A percentile compares a stretch with the other conserved stretches of the same genome.
Conservation (phyloP, 768 basidiomycete genomes). For the Pleurotus citrinopileatus region DNA sequence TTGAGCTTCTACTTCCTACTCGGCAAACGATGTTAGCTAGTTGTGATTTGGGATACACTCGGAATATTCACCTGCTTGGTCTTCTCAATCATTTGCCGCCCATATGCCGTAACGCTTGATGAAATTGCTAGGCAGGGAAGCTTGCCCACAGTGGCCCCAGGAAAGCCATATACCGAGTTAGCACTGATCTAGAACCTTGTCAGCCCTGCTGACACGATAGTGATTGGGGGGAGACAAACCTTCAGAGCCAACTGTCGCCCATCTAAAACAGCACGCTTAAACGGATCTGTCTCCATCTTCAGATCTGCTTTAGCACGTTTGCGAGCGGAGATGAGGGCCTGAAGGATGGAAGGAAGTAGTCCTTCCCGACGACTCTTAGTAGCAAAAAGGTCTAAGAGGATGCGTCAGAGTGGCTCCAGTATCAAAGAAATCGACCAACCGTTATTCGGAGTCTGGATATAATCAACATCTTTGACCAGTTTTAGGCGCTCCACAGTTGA, state of each 20-base stretch:
- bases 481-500: slow-evolving; percentile 70
- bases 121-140: slow-evolving; percentile 95
- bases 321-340: slow-evolving; percentile 90
- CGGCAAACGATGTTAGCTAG: not conserved
- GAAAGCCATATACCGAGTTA: slow-evolving; percentile 99
- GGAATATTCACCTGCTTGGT: slow-evolving; percentile 73
- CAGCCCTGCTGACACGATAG: not conserved
- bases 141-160: slow-evolving; percentile 96
- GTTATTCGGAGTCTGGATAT: slow-evolving; percentile 93
- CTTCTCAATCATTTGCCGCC: slow-evolving; percentile 98
- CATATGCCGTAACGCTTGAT: slow-evolving; percentile 92
- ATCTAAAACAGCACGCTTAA: slow-evolving; percentile 95
- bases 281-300: slow-evolving; percentile 96
- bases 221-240: slow-evolving; percentile 35
- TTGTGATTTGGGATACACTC: not conserved
- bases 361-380: slow-evolving; percentile 77
- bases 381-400: slow-evolving; percentile 74
- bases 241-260: slow-evolving; percentile 97
- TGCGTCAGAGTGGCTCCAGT: not conserved
- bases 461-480: slow-evolving; percentile 84
- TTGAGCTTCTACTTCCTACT: slow-evolving; percentile 83
- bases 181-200: slow-evolving; percentile 77
- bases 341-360: slow-evolving; percentile 85
- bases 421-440: slow-evolving; percentile 43
- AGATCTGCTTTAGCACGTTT: slow-evolving; percentile 95